Evolutionary conservation across 345 rosid species (phyloP), one percentile per base, ranked within the genome.

Genomic region (Citrus sp.): DNA sequence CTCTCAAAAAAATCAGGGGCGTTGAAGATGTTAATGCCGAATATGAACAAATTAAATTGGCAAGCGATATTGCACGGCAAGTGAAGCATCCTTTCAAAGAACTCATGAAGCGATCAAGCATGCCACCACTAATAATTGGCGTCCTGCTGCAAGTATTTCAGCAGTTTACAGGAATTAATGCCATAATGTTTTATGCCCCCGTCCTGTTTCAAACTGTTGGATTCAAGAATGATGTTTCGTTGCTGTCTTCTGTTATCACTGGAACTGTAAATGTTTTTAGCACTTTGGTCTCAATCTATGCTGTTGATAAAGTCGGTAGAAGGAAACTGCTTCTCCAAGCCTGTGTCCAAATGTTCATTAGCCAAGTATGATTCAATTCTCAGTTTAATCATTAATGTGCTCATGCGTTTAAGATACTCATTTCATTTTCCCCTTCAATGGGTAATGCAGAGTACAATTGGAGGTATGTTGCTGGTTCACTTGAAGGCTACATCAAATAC

Each of bases 111-210:
- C 78, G 76, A 0, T 71, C 86, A 10, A 91, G 89, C 82, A 75
- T 80, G 59, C 93, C 95, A 7, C 95, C 89, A 7, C 77, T 89
- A 7, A 64, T 89, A 13, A 89, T 89, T 5, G 93, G 86, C 25
- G 76, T 88, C 61, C 12, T 77, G 84, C 73, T 91, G 6, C 94
- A 88, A 78, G 67, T 89, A 19, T 93, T 91, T 49, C 94, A 87
- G 75, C 93, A 91, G 24, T 87, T 91, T 42, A 91, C 93, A 1
- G 89, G 94, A 56, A 93, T 91, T 76, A 91, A 90, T 35, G 84
- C 90, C 51, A 81, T 80, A 24, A 83, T 86, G 89, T 87, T 87
- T 46, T 87, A 83, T 22, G 80, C 83, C 1, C 82, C 82, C 1
- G 81, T 87, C 59, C 82, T 85, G 38, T 87, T 85, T 38, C 86